Base-by-base conservation (phyloP, 2,329 filamentous ascomycete genomes). In the Cladorrhinum sp. region DNA sequence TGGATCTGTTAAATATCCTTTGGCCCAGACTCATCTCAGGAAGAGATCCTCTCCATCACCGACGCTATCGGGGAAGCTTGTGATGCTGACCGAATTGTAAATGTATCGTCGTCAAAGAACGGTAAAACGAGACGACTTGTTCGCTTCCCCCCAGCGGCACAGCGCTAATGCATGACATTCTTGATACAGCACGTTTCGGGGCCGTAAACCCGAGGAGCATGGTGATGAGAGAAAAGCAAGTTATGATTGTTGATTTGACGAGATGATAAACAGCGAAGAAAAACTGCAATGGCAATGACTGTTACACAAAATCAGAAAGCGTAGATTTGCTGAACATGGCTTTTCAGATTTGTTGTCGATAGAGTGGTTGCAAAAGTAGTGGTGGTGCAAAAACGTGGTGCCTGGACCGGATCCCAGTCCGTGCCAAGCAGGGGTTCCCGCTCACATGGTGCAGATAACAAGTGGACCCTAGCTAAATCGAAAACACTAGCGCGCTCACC, bases 401-500 rank as follows among this genome's bases (percentile, higher is more conserved):
- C 27, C 36, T 45, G 41, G 41, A 45, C 41, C 29, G n/a, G 18
- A 18, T 16, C 41, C 18, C 10, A 7, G 41, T 45, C 41, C n/a
- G 18, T 45, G 41, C 41, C 41, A 45, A 45, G 22, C 49, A 24
- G 49, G 49, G 49, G 49, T 49, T 49, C 38, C 41, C 52, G 45
- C 61, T 24, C 50, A 45, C 50, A 27, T 32, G 27, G 49, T 7
- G 36, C 24, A 58, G 50, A 60, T 57, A 45, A 59, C n/a, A 32
- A 49, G 45, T 60, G 29, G 55, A 20, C 10, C 51, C 16, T 9
- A 22, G 51, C 55, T 60, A 24, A 71, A 70, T 70, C 64, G 67
- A 69, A 76, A 75, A 75, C 73, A 70, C 73, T 76, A 74, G 73
- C 70, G 72, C 61, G 51, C 59, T 71, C 64, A 67, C 65, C 69